A percentile compares a stretch with the other conserved stretches of the same genome.
phyloP scores from a whole-genome alignment of 148 eudicot species.

The Chenopodium quinoa region DNA sequence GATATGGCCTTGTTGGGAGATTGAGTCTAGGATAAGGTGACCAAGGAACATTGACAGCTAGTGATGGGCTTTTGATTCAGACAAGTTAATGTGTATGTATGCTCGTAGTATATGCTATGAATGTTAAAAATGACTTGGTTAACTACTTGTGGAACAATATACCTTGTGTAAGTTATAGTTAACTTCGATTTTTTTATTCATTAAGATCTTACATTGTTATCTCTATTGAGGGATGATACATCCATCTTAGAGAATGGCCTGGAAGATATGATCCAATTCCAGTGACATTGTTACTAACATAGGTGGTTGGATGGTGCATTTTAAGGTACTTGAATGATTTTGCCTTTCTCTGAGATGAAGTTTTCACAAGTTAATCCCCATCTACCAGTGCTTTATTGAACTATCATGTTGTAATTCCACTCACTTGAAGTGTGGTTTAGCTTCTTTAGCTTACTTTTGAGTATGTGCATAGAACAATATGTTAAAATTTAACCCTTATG shows the following conservation, averaged over 20 bases:
- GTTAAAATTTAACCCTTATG: background rate
- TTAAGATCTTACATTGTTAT: background rate
- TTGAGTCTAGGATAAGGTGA: background rate
- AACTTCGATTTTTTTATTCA: too few relatives aligned
- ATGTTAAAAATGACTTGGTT: background rate
- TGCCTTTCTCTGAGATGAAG: background rate
- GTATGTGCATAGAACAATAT: background rate
- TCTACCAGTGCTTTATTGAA: background rate
- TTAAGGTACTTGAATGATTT: background rate
- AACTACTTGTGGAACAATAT: too few relatives aligned
- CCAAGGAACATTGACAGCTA: background rate
- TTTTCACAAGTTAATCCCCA: background rate
- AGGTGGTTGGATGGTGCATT: too few relatives aligned
- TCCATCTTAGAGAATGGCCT: background rate
- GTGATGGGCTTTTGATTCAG: background rate
- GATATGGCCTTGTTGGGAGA: background rate
- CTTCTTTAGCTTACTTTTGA: background rate
- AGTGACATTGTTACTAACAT: too few relatives aligned
- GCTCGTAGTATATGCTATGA: background rate
- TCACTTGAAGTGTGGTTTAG: background rate
- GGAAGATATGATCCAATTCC: too few relatives aligned
- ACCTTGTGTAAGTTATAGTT: too few relatives aligned
- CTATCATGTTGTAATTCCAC: background rate
- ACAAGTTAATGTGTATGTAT: background rate
- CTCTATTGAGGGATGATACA: background rate